Conservation (phyloP, 192 early-diverging fungal genomes). For the Allomyces javanicus region DNA sequence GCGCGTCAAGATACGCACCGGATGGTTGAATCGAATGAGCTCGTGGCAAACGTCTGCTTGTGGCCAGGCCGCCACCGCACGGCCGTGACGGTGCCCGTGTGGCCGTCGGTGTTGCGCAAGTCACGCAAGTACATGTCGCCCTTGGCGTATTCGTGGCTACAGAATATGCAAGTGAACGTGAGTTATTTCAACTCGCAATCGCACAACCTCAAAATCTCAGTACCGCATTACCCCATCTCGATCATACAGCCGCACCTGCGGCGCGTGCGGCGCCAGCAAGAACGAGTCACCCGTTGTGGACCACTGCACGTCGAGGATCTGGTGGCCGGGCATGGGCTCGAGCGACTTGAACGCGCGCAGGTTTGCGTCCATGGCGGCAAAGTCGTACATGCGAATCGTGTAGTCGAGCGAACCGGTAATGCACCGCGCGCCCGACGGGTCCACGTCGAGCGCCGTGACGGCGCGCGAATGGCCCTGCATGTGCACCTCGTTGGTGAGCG, state of each 20-base stretch:
- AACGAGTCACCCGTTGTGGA: constrained; percentile 52
- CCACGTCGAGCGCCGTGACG: constrained; percentile 59
- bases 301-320: constrained; percentile 63
- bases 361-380: constrained; percentile 62
- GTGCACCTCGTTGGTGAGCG: neutral
- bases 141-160: constrained; percentile 47
- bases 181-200: no score
- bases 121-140: constrained; percentile 90
- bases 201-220: neutral
- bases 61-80: constrained; percentile 60
- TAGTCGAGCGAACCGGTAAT: constrained; percentile 65
- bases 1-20: constrained; percentile 13
- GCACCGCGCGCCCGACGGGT: constrained; percentile 58
- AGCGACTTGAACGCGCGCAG: constrained; percentile 59
- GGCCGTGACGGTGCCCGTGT: constrained; percentile 56
- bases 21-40: constrained; percentile 63
- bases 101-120: constrained; percentile 63
- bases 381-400: constrained; percentile 78
- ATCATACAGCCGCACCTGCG: constrained; percentile 55
- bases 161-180: no score
- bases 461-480: constrained; percentile 2
- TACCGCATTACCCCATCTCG: constrained; percentile 33
- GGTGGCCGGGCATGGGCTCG: constrained; percentile 59
- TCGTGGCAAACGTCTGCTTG: constrained; percentile 46
- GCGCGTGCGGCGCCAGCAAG: constrained; percentile 53